Conservation (phyloP, 257 asterid species). For the Gardenia jasminoides region DNA sequence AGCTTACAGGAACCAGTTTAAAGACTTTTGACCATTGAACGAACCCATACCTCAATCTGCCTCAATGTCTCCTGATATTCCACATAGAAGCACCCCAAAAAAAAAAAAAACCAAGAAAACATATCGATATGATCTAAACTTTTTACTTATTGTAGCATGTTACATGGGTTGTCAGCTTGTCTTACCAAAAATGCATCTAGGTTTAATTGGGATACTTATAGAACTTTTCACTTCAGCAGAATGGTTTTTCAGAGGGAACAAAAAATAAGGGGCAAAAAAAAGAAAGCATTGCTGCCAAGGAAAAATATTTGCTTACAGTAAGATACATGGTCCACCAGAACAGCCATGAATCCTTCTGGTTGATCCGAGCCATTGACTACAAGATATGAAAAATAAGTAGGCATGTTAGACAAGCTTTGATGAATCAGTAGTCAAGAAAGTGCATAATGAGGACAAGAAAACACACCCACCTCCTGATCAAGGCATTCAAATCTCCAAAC, state of each 20-base stretch:
- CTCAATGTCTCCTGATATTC: not conserved
- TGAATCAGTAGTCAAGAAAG: conserved; percentile 1
- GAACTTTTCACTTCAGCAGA: not conserved
- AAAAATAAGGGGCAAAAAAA: not conserved
- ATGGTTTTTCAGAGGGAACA: not conserved
- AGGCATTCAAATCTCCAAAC: conserved; percentile 94
- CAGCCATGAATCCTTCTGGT: conserved; percentile 98
- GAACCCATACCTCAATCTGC: conserved; percentile 2
- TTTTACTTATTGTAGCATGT: not conserved
- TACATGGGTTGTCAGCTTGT: not conserved
- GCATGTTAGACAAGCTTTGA: conserved; percentile 12
- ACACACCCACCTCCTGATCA: conserved; percentile 57
- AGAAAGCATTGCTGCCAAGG: not conserved
- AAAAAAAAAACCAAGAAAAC: too few relatives aligned
- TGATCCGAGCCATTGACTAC: conserved; percentile 92
- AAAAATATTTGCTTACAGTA: conserved; percentile 50
- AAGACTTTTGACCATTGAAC: not conserved
- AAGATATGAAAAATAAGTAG: conserved; percentile 12
- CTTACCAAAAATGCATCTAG: not conserved
- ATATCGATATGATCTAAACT: too few relatives aligned
- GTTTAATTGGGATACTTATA: not conserved
- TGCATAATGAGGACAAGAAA: conserved; percentile 2
- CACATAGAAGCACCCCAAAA: too few relatives aligned
- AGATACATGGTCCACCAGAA: conserved; percentile 99
- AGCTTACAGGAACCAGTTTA: not conserved